Percentiles rank a stretch among this genome's conserved stretches.
Evolutionary conservation across 495 filamentous ascomycete species (phyloP).

Genomic region (Tuber microsphaerosporum): DNA sequence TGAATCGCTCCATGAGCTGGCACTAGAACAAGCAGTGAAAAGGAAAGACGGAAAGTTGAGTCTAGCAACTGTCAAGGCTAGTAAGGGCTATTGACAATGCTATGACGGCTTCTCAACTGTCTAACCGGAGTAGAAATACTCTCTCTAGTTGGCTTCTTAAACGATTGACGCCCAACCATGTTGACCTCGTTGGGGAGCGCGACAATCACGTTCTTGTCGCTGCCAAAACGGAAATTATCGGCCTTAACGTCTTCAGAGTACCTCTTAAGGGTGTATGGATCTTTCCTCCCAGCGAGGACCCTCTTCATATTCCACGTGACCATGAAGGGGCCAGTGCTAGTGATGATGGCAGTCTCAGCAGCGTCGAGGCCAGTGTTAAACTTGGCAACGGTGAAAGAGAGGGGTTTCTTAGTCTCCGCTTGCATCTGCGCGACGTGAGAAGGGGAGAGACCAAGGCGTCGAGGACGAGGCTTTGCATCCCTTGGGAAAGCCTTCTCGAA

Average conservation of each 20-base stretch:
- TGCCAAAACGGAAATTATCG: slow-evolving; percentile 97
- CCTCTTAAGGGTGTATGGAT: slow-evolving; percentile 91
- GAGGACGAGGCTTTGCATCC: slow-evolving; percentile 85
- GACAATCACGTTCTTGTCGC: slow-evolving; percentile 95
- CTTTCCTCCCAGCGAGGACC: slow-evolving; percentile 65
- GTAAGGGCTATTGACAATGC: slow-evolving; percentile 40
- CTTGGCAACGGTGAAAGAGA: slow-evolving; percentile 81
- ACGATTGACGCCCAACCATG: slow-evolving; percentile 78
- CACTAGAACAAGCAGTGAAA: background rate
- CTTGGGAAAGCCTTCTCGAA: slow-evolving; percentile 92
- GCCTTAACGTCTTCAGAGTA: slow-evolving; percentile 93
- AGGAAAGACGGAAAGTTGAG: background rate
- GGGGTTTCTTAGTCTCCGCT: slow-evolving; percentile 77
- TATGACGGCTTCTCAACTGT: slow-evolving; percentile 30
- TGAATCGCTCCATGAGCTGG: background rate
- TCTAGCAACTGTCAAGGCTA: slow-evolving; percentile 4
- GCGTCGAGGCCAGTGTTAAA: slow-evolving; percentile 85
- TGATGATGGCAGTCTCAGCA: slow-evolving; percentile 84
- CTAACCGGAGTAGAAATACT: slow-evolving; percentile 63
- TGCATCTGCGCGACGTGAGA: slow-evolving; percentile 93
- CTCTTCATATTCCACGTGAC: slow-evolving; percentile 94
- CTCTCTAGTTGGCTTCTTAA: slow-evolving; percentile 85
- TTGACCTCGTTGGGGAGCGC: slow-evolving; percentile 95
- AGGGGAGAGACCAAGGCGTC: slow-evolving; percentile 78
- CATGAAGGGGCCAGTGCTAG: slow-evolving; percentile 95